Evolutionary conservation across 108 stramenopile genomes (phyloP).

Genomic region (Nitzschia putrida): DNA sequence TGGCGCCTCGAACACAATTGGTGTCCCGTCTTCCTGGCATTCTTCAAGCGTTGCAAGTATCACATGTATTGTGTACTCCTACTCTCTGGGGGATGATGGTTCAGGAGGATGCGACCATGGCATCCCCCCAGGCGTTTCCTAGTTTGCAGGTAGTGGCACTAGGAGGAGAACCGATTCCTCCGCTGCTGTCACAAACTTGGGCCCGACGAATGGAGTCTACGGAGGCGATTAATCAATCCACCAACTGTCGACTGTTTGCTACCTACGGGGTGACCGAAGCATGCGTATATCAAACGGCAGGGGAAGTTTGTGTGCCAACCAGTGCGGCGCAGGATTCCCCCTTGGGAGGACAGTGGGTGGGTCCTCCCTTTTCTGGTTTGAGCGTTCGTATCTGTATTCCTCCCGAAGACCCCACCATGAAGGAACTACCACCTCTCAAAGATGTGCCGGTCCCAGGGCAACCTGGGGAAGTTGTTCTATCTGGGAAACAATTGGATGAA

Average conservation of each 20-base stretch:
- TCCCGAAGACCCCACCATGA: constrained; percentile 21
- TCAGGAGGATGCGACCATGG: neutral
- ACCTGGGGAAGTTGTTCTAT: constrained; percentile 73
- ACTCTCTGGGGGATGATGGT: constrained; percentile 60
- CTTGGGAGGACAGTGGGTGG: constrained; percentile 53
- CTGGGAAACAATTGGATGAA: constrained; percentile 66
- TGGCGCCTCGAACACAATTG: constrained; percentile 48
- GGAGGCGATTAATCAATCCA: constrained; percentile 1
- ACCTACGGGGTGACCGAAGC: constrained; percentile 91
- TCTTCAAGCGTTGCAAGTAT: constrained; percentile 41
- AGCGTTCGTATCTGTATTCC: constrained; percentile 46
- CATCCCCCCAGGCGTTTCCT: constrained; percentile 23
- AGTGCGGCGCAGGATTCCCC: neutral
- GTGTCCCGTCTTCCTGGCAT: constrained; percentile 28
- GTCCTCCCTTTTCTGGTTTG: constrained; percentile 59
- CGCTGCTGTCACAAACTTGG: constrained; percentile 47
- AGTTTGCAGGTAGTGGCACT: constrained; percentile 63
- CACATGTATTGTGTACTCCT: constrained; percentile 85
- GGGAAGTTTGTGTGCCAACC: constrained; percentile 47
- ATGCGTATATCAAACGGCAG: constrained; percentile 85
- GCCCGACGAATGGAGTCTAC: constrained; percentile 29
- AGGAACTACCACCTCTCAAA: constrained; percentile 30
- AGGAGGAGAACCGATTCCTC: constrained; percentile 84
- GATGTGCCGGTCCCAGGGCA: constrained; percentile 42
- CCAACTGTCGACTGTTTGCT: constrained; percentile 52